These are phyloP conservation scores for Eutrema japonicum DNA, from an alignment of 345 rosid genomes.

Conservation along the genomic window DNA sequence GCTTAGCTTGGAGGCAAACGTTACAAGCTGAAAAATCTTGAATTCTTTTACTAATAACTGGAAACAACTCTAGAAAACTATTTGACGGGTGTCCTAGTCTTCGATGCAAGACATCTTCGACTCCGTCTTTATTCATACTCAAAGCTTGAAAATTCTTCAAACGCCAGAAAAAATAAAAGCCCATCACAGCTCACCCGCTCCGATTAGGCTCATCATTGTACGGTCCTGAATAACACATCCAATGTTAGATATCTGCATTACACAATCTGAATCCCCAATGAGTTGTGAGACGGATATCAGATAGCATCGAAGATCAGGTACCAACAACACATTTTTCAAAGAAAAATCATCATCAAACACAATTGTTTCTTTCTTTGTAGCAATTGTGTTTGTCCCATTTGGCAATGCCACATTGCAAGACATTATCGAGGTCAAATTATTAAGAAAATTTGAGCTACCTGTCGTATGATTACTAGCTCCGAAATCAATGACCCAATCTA, in stretches of 20 bases:
- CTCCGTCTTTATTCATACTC: neutral
- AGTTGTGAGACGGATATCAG: neutral
- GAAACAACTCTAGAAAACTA: neutral
- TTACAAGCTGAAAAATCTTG: conserved; percentile 4
- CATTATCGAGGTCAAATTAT: neutral
- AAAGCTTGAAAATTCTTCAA: neutral
- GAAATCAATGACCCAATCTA: neutral
- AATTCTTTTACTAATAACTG: neutral
- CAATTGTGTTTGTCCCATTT: neutral
- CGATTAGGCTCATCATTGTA: neutral
- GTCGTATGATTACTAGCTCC: neutral
- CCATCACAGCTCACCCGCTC: neutral
- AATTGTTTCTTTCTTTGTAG: neutral
- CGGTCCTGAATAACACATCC: neutral
- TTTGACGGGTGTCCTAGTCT: neutral
- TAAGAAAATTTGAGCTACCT: neutral
- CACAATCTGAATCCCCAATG: neutral
- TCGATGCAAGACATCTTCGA: neutral
- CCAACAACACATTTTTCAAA: neutral
- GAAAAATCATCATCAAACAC: neutral
- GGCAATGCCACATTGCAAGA: neutral
- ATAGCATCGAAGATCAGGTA: neutral
- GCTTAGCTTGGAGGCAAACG: neutral
- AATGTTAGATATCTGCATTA: neutral
- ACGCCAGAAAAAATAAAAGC: neutral